Evolutionary conservation across 2,329 filamentous ascomycete species (phyloP), one percentile per base, ranked within the genome.

Genomic region (Clonostachys byssicola): DNA sequence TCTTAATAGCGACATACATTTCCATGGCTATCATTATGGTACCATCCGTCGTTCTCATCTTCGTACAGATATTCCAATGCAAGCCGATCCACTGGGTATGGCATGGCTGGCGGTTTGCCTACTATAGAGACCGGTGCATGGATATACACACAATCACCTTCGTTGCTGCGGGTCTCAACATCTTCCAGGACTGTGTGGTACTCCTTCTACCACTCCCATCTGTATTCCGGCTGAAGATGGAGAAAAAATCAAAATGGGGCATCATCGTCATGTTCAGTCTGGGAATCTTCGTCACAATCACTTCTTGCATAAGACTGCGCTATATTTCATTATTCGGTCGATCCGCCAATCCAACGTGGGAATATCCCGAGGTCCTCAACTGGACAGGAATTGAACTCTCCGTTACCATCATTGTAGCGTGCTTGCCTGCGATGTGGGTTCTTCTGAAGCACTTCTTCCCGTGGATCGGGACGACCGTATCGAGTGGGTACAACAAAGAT

Each of bases 1-100:
- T 72, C 49, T 61, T 61, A 14, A 30, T 30, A 30, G 23, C 23
- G 23, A 60, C 65, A 9, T 63, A 59, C 52, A 58, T 51, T 13
- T 62, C 66, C 3, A 57, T 72, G 20, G 51, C 51, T 16, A 54
- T 68, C 23, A 60, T 68, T 5, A 34, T 66, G 2, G 35, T 62
- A 2, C 68, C 65, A 43, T 63, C 68, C 13, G 43, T 65, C 2
- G 58, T 65, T 5, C 56, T 73, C 40, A 52, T 65, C 9, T 56
- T 71, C n/a, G 55, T 68, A 23, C 66, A 56, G 35, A 58, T 75
- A 42, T 66, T 75, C 17, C 66, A 74, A 49, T 77, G 74, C 57
- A 48, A 46, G 3, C 61, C 60, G 1, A 56, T 64, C 47, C 56
- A 67, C 41, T 61, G 71, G 47, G 65, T 65, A 40, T 63, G 66